A percentile compares a stretch with the other conserved stretches of the same genome.
phyloP scores from a whole-genome alignment of 257 asterid genomes.

The Solanum medicagineum region DNA sequence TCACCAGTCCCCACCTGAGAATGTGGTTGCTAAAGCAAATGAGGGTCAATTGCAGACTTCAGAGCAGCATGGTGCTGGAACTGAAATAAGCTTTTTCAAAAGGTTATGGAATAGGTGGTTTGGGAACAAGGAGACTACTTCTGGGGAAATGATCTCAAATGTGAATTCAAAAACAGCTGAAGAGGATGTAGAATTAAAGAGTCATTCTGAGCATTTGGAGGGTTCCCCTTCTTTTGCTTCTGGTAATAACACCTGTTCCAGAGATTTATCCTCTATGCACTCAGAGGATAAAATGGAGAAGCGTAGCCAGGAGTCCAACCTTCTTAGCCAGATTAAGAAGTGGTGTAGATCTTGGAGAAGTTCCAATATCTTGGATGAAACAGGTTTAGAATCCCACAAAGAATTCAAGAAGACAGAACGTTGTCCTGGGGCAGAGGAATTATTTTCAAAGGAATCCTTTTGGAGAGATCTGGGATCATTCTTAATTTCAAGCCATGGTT shows the following conservation, averaged over 20 bases:
- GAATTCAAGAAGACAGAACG: slow-evolving; percentile 4
- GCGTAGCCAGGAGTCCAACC: slow-evolving; percentile 12
- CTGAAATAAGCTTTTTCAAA: slow-evolving; percentile 31
- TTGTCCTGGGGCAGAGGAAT: slow-evolving; percentile 9
- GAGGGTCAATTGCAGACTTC: slow-evolving; percentile 2
- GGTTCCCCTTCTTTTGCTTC: slow-evolving; percentile 29
- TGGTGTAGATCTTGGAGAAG: slow-evolving; percentile 37
- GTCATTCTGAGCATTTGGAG: slow-evolving; percentile 6
- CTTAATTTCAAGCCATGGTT: slow-evolving; percentile 33
- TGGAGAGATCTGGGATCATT: slow-evolving; percentile 60
- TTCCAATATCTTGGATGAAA: slow-evolving; percentile 7
- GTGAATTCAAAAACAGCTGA: slow-evolving; percentile 11
- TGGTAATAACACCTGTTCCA: slow-evolving; percentile 16
- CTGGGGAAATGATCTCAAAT: slow-evolving; percentile 4
- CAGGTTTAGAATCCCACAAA: slow-evolving; percentile 12
- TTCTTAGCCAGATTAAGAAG: slow-evolving; percentile 11
- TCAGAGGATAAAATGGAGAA: slow-evolving; percentile 8
- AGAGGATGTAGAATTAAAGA: slow-evolving; percentile 5
- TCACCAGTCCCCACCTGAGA: slow-evolving; percentile 22
- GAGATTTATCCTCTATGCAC: slow-evolving; percentile 3
- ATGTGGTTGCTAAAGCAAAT: slow-evolving; percentile 16
- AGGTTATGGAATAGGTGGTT: slow-evolving; percentile 45
- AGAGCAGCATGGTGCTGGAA: slow-evolving; percentile 11
- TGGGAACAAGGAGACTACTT: slow-evolving; percentile 18
- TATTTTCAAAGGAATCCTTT: slow-evolving; percentile 42